A percentile compares a stretch with the other conserved stretches of the same genome.
phyloP scores from a whole-genome alignment of 169 alveolate genomes.

The Plasmodium falciparum region DNA sequence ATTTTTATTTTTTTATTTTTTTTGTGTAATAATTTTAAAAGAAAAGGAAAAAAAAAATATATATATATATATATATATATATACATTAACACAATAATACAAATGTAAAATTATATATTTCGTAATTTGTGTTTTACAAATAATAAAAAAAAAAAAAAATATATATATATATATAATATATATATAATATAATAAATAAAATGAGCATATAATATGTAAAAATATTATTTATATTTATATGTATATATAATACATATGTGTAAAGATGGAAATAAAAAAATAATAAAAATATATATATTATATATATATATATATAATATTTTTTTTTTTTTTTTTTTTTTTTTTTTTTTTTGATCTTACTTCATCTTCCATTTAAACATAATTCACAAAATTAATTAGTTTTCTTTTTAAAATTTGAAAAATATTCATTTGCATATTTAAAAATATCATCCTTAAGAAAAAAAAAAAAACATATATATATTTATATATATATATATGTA shows the following conservation, averaged over 20 bases:
- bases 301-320: neutral
- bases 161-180: too few relatives aligned
- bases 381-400: slow-evolving; percentile 19
- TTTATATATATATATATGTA: slow-evolving; percentile 9
- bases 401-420: slow-evolving; percentile 67
- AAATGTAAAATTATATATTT: too few relatives aligned
- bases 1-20: too few relatives aligned
- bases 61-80: too few relatives aligned
- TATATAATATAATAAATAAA: too few relatives aligned
- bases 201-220: neutral
- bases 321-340: slow-evolving; percentile 19
- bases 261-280: slow-evolving; percentile 9
- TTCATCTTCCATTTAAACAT: too few relatives aligned
- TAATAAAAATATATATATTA: slow-evolving; percentile 3
- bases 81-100: too few relatives aligned
- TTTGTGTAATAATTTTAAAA: too few relatives aligned
- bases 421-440: slow-evolving; percentile 76
- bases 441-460: slow-evolving; percentile 67
- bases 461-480: neutral
- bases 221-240: neutral
- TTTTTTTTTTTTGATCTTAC: slow-evolving; percentile 33
- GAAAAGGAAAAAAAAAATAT: too few relatives aligned
- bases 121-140: too few relatives aligned
- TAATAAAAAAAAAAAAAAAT: too few relatives aligned
- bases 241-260: neutral